phyloP scores from a whole-genome alignment of 352 stramenopile species.

The Pythium guiyangense region DNA sequence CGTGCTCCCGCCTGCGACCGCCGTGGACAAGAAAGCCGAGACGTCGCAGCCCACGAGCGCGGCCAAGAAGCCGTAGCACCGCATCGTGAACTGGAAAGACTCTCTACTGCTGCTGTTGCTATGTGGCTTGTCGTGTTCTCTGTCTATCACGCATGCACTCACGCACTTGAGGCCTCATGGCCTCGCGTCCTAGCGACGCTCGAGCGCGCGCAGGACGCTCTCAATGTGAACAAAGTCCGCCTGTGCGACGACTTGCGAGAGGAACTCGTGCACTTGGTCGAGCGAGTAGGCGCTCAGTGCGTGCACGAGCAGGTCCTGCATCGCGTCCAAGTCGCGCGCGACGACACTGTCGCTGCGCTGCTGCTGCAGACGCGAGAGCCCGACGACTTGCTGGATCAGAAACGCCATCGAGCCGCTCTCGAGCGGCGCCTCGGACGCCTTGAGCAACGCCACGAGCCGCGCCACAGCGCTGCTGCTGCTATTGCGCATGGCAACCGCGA shows the following conservation, averaged over 20 bases:
- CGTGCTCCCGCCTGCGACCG: slow-evolving; percentile 21
- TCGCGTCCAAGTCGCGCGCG: slow-evolving; percentile 26
- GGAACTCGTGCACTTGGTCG: slow-evolving; percentile 36
- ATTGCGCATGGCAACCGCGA: not conserved
- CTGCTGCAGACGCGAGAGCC: slow-evolving; percentile 24
- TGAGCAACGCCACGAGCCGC: slow-evolving; percentile 6
- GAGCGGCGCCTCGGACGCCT: slow-evolving; percentile 22
- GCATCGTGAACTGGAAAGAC: not conserved
- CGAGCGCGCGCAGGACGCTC: slow-evolving; percentile 31
- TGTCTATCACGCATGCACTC: not conserved
- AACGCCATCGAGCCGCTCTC: slow-evolving; percentile 38
- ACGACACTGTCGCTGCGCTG: slow-evolving; percentile 14
- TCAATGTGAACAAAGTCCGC: slow-evolving; percentile 28
- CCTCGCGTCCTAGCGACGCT: slow-evolving; percentile 11
- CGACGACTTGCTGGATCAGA: slow-evolving; percentile 38
- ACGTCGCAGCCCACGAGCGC: slow-evolving; percentile 20
- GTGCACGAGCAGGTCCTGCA: slow-evolving; percentile 33
- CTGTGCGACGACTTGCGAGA: slow-evolving; percentile 36
- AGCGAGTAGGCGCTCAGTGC: slow-evolving; percentile 36
- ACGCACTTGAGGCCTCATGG: not conserved
- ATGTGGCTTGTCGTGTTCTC: not conserved
- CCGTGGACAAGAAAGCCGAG: slow-evolving; percentile 23
- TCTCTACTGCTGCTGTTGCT: not conserved
- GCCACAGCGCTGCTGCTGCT: slow-evolving; percentile 1
- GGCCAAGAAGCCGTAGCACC: slow-evolving; percentile 6